Conservation (phyloP, 1,284 basidiomycete species). For the Pascua sp. region DNA sequence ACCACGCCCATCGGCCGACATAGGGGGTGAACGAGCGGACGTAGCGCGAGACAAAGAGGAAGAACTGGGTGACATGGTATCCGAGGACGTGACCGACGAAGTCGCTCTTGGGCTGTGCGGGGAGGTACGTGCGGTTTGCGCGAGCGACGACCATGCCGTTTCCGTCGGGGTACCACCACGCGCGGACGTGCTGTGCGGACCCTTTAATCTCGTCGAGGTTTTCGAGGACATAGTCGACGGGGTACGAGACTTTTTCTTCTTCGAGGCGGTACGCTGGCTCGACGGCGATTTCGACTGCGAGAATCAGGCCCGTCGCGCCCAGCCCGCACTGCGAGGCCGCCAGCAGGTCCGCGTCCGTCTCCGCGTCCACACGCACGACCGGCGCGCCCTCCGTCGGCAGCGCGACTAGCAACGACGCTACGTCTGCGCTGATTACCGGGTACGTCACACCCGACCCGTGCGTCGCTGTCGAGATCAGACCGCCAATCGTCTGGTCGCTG, state of each 20-base stretch:
- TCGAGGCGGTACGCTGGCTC: constrained; percentile 78
- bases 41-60: constrained; percentile 61
- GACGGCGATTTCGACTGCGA: constrained; percentile 72
- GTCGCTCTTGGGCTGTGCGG: constrained; percentile 51
- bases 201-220: constrained; percentile 57
- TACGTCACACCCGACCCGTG: constrained; percentile 84
- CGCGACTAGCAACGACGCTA: constrained; percentile 70
- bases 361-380: constrained; percentile 25
- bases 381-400: constrained; percentile 40
- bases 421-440: constrained; percentile 78
- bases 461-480: constrained; percentile 88
- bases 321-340: constrained; percentile 88
- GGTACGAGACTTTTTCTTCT: constrained; percentile 69
- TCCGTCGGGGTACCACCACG: constrained; percentile 92
- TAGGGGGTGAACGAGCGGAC: constrained; percentile 42
- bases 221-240: constrained; percentile 56
- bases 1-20: constrained; percentile 49
- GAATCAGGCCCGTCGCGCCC: constrained; percentile 87
- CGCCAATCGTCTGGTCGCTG: constrained; percentile 93
- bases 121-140: constrained; percentile 70
- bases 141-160: constrained; percentile 69
- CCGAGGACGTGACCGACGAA: constrained; percentile 63
- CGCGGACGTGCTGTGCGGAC: constrained; percentile 78
- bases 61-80: constrained; percentile 71
- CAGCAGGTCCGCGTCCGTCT: constrained; percentile 71